These are phyloP conservation scores for Ciborinia camelliae DNA, from an alignment of 2,329 filamentous ascomycete species.

Conservation along the genomic window DNA sequence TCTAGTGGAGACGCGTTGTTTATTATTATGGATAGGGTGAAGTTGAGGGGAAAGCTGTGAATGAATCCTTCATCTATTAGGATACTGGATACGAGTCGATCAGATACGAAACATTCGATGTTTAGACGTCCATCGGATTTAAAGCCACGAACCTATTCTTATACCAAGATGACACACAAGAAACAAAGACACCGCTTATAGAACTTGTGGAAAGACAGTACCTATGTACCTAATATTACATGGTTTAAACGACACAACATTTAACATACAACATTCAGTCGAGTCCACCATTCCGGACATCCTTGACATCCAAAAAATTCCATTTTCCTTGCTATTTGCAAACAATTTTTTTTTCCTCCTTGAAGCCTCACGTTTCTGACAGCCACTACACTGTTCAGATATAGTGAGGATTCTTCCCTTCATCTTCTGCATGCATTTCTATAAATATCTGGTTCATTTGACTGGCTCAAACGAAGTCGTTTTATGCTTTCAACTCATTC, in stretches of 20 bases:
- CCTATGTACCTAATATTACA: too few relatives aligned
- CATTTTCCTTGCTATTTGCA: background rate
- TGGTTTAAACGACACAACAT: background rate
- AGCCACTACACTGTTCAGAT: background rate
- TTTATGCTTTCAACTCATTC: background rate
- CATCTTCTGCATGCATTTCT: background rate
- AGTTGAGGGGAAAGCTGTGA: constrained; percentile 22
- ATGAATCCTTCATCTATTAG: background rate
- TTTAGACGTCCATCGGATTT: background rate
- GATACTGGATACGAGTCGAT: background rate
- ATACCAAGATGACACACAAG: background rate
- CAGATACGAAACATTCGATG: background rate
- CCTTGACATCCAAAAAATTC: too few relatives aligned
- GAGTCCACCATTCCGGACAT: background rate
- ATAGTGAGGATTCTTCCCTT: background rate
- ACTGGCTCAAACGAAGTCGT: background rate
- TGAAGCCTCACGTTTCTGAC: background rate
- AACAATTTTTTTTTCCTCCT: background rate
- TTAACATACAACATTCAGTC: background rate
- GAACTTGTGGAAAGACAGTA: background rate
- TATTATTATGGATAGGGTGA: constrained; percentile 24
- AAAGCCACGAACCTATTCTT: background rate
- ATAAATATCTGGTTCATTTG: background rate
- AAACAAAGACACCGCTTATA: background rate
- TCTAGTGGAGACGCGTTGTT: constrained; percentile 53